These are phyloP conservation scores for Margaritispora aquatica DNA, from an alignment of 495 filamentous ascomycete genomes.

Conservation along the genomic window DNA sequence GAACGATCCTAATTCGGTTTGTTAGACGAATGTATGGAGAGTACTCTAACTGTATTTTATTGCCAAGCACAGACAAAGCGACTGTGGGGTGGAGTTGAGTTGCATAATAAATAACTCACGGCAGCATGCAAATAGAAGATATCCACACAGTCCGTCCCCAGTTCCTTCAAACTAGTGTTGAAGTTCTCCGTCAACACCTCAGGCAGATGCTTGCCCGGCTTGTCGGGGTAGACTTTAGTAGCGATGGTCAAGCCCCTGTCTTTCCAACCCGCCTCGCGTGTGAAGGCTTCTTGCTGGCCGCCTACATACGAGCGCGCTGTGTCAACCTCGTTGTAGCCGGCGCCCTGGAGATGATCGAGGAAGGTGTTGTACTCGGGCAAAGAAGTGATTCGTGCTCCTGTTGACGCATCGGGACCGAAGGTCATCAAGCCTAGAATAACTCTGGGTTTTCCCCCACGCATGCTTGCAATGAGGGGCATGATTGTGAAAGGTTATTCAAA, in stretches of 20 bases:
- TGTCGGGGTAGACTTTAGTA: conserved; percentile 57
- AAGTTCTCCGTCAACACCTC: conserved; percentile 28
- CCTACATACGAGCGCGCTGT: conserved; percentile 71
- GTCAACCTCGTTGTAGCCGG: conserved; percentile 75
- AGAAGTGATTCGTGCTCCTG: conserved; percentile 53
- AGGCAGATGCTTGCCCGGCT: conserved; percentile 21
- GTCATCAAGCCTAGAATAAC: conserved; percentile 60
- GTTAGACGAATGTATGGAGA: conserved; percentile 14
- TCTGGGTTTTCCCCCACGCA: conserved; percentile 39
- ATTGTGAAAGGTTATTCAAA: too few relatives aligned
- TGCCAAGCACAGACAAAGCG: too few relatives aligned
- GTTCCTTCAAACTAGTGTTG: conserved; percentile 59
- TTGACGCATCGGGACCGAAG: conserved; percentile 40
- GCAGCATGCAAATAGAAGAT: conserved; percentile 87
- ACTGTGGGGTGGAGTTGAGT: too few relatives aligned
- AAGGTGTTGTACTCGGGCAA: conserved; percentile 56
- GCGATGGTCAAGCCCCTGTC: conserved; percentile 76
- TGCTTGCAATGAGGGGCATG: conserved; percentile 19
- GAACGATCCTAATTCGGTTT: conserved; percentile 48
- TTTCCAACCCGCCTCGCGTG: conserved; percentile 68
- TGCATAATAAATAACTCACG: too few relatives aligned
- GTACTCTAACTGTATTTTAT: too few relatives aligned
- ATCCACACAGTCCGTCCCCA: conserved; percentile 73
- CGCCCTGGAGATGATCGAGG: conserved; percentile 63
- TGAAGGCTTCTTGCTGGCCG: conserved; percentile 78